Conservation (phyloP, 495 filamentous ascomycete species). For the Ascodesmis nigricans region DNA sequence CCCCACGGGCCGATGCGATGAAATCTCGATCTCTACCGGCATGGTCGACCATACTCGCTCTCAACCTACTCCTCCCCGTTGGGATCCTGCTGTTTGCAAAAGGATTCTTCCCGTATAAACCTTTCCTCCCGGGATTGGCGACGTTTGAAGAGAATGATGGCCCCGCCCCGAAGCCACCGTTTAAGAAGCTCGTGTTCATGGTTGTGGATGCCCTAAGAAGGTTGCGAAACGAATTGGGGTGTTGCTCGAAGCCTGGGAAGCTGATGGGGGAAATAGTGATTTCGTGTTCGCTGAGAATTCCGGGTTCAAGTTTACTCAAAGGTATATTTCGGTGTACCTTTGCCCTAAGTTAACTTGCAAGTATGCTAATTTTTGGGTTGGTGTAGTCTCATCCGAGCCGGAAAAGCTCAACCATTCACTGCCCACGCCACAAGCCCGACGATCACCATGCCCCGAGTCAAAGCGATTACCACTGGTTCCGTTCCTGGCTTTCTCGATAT, state of each 20-base stretch:
- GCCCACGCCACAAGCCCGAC: constrained; percentile 91
- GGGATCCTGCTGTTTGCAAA: constrained; percentile 65
- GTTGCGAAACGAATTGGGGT: constrained; percentile 26
- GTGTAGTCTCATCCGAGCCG: constrained; percentile 56
- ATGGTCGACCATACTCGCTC: constrained; percentile 32
- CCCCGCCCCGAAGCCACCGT: constrained; percentile 36
- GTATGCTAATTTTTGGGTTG: background rate
- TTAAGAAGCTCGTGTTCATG: constrained; percentile 90
- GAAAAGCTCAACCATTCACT: constrained; percentile 75
- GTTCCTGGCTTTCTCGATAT: constrained; percentile 93
- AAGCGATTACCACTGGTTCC: constrained; percentile 90
- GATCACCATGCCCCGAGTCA: constrained; percentile 94
- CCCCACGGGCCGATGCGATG: no score
- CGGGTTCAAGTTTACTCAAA: constrained; percentile 76
- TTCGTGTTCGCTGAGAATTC: constrained; percentile 72
- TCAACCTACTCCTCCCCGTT: constrained; percentile 53
- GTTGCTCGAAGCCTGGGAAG: constrained; percentile 7
- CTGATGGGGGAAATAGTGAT: constrained; percentile 36
- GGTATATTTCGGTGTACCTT: constrained; percentile 29
- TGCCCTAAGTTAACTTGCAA: background rate
- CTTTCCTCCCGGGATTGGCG: constrained; percentile 66
- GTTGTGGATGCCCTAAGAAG: constrained; percentile 87
- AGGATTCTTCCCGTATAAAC: constrained; percentile 96
- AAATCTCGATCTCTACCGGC: no score
- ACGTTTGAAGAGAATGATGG: constrained; percentile 32